Base-by-base conservation (phyloP, 805 yeast genomes). In the Blastobotrys robertii region DNA sequence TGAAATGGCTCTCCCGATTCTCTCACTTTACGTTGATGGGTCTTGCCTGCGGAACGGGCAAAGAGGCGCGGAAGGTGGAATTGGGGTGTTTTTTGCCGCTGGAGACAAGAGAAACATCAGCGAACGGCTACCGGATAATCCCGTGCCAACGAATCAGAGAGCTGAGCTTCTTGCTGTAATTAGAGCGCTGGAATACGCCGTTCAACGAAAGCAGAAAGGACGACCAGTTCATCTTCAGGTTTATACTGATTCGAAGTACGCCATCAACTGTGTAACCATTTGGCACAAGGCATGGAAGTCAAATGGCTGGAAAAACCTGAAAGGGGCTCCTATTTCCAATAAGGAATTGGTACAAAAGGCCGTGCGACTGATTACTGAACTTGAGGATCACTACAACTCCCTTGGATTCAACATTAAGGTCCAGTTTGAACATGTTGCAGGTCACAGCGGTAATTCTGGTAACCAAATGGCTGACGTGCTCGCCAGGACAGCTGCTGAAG, bases 101-200 rank as follows among this genome's bases (percentile, higher is more conserved):
- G 54, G 59, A 29, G 81, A 79, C 52, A 45, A 68, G 1, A 59
- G 81, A 37, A 83, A 82, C 56, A 63, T 68, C 7, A 66, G 79
- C 0, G 75, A 67, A 4, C 4, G 25, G 6, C 25, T 19, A 6
- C 25, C 25, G 4, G 25, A 19, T 19, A 19, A 6, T 19, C 25
- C 25, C 6, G 25, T 19, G 25, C 74, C 80, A 0, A 84, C 95
- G 1, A 87, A 86, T 52, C 87, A 84, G 50, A 63, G 84, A 34
- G 92, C 94, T 1, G 97, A 88, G 60, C 69, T 87, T 8, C 58
- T 65, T 10, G 96, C 94, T 0, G 69, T 83, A 13, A 56, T 63
- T 4, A 67, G 67, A 29, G 94, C 92, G 0, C 55, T 83, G 44
- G 56, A 57, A 4, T 50, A 54, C 5, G 25, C 25, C 25, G 25